Conservation (phyloP, 208 protist species). For the Perkinsela sp. region DNA sequence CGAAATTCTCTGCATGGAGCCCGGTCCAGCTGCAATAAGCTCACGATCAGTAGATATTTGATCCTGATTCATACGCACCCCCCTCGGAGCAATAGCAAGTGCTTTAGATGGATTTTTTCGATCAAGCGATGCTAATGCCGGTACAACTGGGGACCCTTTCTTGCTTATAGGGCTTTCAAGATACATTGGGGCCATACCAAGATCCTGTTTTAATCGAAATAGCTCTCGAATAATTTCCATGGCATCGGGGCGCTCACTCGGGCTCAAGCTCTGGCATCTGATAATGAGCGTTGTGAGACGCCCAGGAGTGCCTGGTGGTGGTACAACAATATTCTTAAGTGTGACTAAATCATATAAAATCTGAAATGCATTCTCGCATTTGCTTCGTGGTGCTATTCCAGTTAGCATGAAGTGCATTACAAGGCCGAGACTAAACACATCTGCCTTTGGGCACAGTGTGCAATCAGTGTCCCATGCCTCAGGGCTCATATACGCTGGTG, state of each 20-base stretch:
- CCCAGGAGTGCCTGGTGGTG: not conserved
- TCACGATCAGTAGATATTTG: too few species aligned
- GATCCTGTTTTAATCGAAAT: too few species aligned
- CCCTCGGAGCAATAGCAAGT: too few species aligned
- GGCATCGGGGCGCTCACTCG: not conserved
- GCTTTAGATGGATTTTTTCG: too few species aligned
- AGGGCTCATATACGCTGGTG: slow-evolving; percentile 1
- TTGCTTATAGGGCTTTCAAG: too few species aligned
- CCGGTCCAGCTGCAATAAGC: too few species aligned
- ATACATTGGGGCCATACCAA: too few species aligned
- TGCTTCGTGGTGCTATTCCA: not conserved
- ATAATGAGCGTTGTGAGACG: not conserved
- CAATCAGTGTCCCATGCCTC: not conserved
- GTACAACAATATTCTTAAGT: not conserved
- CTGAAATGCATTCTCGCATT: not conserved
- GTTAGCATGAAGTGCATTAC: not conserved
- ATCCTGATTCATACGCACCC: too few species aligned
- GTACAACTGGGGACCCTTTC: too few species aligned
- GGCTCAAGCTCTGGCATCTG: not conserved
- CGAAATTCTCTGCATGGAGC: too few species aligned
- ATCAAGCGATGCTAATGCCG: too few species aligned
- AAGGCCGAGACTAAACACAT: not conserved
- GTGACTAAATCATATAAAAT: not conserved
- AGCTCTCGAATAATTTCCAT: not conserved
- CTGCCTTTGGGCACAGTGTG: not conserved